Base-by-base conservation (phyloP, 345 rosid species). In the Eucalyptus globulus region DNA sequence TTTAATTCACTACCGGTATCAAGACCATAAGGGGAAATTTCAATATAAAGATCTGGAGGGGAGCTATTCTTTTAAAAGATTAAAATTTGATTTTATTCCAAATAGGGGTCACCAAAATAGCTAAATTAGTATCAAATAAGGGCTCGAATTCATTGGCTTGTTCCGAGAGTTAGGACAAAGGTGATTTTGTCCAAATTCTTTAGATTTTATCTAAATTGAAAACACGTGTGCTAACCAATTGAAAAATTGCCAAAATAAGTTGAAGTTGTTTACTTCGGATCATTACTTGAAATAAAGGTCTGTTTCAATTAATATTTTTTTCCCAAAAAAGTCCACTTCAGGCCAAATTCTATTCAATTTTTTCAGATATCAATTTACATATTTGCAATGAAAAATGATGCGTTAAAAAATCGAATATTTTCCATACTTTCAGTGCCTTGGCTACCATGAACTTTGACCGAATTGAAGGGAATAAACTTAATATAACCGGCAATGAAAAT, bases 281-380 rank as follows among this genome's bases (percentile, higher is more conserved):
- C 62, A 56, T 56, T 56, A 56, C 6, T 56, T 24, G 62, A 24
- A 56, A 4, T 56, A 24, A 24, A 56, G 3, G 6, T 56, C 10
- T 56, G 13, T 56, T 56, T 26, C 13, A 26, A 24, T 22, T 56
- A 10, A 56, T 9, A 43, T 22, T 22, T 21, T 54, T 10, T 9
- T 1, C 0, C 1, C 24, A 22, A 56, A 56, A 24, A 10, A 0
- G 1, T 56, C 29, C 12, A 56, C 13, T 56, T 24, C 1, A 24
- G 2, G 62, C 29, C 29, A 9, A 9, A 22, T 56, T 9, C 29
- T 56, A 1, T 56, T 24, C 24, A 56, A 54, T 22, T 17, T 17
- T 69, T 69, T 8, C 7, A 9, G 8, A 19, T 6, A 12, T 72
- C 81, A 19, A 72, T 72, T 37, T 72, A 65, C 76, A 65, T n/a